Base-by-base conservation (phyloP, 306 rosid species). In the Bauhinia variegata region DNA sequence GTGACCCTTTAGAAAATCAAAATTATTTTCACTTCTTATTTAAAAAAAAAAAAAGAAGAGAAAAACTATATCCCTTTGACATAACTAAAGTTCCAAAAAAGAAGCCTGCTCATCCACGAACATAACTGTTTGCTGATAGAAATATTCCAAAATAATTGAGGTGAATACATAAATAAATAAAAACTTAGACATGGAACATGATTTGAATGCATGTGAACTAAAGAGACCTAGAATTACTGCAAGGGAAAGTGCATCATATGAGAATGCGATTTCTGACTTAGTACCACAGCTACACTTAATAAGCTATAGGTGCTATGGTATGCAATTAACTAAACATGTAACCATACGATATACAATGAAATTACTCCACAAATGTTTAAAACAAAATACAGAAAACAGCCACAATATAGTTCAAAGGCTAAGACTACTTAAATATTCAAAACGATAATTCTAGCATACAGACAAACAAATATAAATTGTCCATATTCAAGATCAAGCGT, bases 381-480 rank as follows among this genome's bases (percentile, higher is more conserved):
- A 23, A 23, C 28, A 33, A 7, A 61, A 30, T 17, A 52, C 28
- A 16, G 14, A 48, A 55, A 72, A 41, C 50, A 56, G 23, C n/a
- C 32, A n/a, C 5, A 14, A 5, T 15, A 55, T 30, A 33, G 15
- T 68, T 62, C 54, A 46, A 54, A 23, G 48, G 30, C 54, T 18
- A n/a, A 32, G 63, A 43, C 8, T 7, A 11, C 49, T 39, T 7
- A 59, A 54, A 75, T 58, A n/a, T 32, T 52, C 34, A 65, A 70
- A 64, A 52, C 13, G 44, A 31, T 44, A 65, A 28, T 65, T 75
- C 28, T 41, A 67, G 36, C 53, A 62, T 18, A 34, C 17, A 77
- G 17, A 62, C 17, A 50, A 61, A 54, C 61, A 64, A 41, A 74
- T 8, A n/a, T 56, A 74, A 58, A 15, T 19, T 39, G 12, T 51